Evolutionary conservation across 352 stramenopile species (phyloP).

Genomic region (Globisporangium nagaii): DNA sequence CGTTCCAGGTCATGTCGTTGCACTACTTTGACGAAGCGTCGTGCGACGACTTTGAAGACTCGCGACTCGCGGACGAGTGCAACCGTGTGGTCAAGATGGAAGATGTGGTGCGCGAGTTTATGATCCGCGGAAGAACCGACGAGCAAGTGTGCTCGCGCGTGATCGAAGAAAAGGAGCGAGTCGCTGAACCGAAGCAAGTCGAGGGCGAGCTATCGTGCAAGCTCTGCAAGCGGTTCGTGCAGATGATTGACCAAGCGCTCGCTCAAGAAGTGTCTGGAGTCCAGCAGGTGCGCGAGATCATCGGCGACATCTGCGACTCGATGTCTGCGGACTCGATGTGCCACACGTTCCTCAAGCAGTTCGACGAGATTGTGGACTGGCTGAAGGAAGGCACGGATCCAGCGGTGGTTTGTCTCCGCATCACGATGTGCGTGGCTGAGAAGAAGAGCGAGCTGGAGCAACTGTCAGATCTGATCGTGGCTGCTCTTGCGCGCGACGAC

Average conservation of each 20-base stretch:
- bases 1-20: conserved; percentile 34
- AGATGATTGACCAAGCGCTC: conserved; percentile 64
- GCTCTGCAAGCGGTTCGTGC: conserved; percentile 70
- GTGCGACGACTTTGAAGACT: conserved; percentile 38
- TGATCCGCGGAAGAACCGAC: conserved; percentile 31
- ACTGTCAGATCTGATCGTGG: neutral
- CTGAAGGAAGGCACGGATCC: conserved; percentile 65
- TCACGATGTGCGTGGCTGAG: conserved; percentile 51
- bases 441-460: neutral
- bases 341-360: conserved; percentile 71
- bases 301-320: conserved; percentile 69
- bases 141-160: conserved; percentile 44
- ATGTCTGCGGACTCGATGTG: conserved; percentile 72
- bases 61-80: conserved; percentile 34
- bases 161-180: conserved; percentile 5
- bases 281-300: conserved; percentile 62
- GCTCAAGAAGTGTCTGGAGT: conserved; percentile 52
- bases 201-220: conserved; percentile 49
- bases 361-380: conserved; percentile 74
- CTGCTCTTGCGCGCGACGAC: neutral
- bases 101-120: conserved; percentile 33
- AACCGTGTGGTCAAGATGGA: conserved; percentile 33
- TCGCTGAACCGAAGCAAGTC: conserved; percentile 17
- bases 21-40: conserved; percentile 36
- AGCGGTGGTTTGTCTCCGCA: conserved; percentile 42